A percentile compares a stretch with the other conserved stretches of the same genome.
phyloP scores from a whole-genome alignment of 1,139 yeast genomes.

The Diutina ranongensis region DNA sequence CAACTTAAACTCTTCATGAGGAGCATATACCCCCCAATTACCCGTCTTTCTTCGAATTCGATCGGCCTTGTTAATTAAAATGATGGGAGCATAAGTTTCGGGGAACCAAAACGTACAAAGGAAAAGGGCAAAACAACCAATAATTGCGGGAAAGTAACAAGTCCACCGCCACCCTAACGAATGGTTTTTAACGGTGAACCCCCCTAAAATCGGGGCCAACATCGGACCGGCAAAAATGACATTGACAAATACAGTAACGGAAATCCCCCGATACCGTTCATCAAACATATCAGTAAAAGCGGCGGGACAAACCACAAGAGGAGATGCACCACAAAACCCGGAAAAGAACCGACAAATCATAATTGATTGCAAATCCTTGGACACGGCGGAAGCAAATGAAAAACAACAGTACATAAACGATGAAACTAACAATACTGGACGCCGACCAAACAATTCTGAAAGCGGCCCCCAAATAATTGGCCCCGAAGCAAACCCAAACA shows the following conservation, averaged over 20 bases:
- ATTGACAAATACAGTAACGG: conserved; percentile 41
- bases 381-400: conserved; percentile 62
- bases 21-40: conserved; percentile 77
- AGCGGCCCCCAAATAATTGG: conserved; percentile 77
- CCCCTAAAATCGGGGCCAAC: conserved; percentile 53
- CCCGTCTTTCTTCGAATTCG: conserved; percentile 31
- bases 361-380: conserved; percentile 61
- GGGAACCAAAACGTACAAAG: conserved; percentile 22
- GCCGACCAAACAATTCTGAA: conserved; percentile 67
- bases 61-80: conserved; percentile 11
- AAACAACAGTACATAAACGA: conserved; percentile 46
- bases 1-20: conserved; percentile 63
- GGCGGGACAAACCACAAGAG: conserved; percentile 76
- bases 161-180: conserved; percentile 51
- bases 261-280: conserved; percentile 52
- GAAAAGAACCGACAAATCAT: conserved; percentile 65
- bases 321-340: conserved; percentile 71
- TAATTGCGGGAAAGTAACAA: conserved; percentile 39
- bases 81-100: conserved; percentile 38
- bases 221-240: conserved; percentile 70
- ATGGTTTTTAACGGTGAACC: conserved; percentile 51
- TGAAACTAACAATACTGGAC: conserved; percentile 35
- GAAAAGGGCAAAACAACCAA: conserved; percentile 25
- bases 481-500: conserved; percentile 74
- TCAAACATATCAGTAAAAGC: conserved; percentile 68